A percentile compares a stretch with the other conserved stretches of the same genome.
These are phyloP conservation scores for Tulasnella sp. DNA, from an alignment of 768 basidiomycete species.

Conservation along the genomic window DNA sequence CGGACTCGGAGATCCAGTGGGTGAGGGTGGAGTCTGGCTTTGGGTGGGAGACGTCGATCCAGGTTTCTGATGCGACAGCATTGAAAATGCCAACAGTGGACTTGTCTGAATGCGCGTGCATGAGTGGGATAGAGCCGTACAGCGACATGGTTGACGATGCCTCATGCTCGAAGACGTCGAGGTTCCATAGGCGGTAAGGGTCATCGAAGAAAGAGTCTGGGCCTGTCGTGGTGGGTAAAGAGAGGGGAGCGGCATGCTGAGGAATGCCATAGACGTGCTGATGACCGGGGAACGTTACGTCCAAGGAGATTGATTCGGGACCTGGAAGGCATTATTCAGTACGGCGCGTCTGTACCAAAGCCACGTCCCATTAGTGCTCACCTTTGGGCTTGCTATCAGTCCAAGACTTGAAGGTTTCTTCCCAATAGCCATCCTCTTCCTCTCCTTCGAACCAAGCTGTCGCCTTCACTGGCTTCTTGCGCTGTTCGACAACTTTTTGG, in stretches of 20 bases:
- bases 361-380: conserved; percentile 38
- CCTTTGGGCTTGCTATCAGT: conserved; percentile 96
- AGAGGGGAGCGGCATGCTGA: conserved; percentile 87
- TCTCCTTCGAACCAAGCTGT: conserved; percentile 84
- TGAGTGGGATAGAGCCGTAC: conserved; percentile 86
- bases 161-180: conserved; percentile 95
- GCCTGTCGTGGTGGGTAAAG: conserved; percentile 83
- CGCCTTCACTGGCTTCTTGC: conserved; percentile 16
- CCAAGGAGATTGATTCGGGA: conserved; percentile 88
- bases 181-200: conserved; percentile 91
- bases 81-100: conserved; percentile 91
- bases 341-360: not conserved
- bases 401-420: conserved; percentile 82
- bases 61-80: conserved; percentile 84
- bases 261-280: conserved; percentile 93
- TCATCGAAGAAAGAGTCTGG: conserved; percentile 73
- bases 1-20: conserved; percentile 97
- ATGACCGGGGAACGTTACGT: conserved; percentile 90
- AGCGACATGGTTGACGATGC: conserved; percentile 70
- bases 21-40: conserved; percentile 69
- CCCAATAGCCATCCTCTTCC: conserved; percentile 79
- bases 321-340: conserved; percentile 49
- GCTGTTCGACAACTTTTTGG: conserved; percentile 34
- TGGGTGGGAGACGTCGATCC: conserved; percentile 83
- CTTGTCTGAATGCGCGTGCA: conserved; percentile 86